Base-by-base conservation (phyloP, 2,329 filamentous ascomycete genomes). In the Cladosporium sp. region DNA sequence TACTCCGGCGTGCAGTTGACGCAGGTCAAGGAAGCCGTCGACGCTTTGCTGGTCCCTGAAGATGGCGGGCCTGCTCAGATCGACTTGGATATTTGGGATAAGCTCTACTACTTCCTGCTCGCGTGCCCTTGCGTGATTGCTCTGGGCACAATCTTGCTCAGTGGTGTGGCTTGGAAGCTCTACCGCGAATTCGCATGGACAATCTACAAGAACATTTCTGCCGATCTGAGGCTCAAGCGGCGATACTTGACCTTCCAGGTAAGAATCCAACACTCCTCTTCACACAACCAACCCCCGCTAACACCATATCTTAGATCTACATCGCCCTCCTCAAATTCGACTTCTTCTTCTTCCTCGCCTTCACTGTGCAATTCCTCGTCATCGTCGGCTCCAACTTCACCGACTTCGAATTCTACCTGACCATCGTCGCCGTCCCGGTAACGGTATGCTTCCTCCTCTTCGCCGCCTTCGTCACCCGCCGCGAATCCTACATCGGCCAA, bases 181-280 rank as follows among this genome's bases (percentile, higher is more conserved):
- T 97, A 99, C 68, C 90, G 96, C 65, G 92, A 96, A 69, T 99
- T 99, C 70, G 92, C 93, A 9, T 99, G 93, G 93, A 93, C 93
- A 52, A 99, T 99, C 64, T 90, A 99, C 72, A 99, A 99, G 77
- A 91, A 95, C 70, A 99, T 99, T 67, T 95, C 91, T 65, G 93
- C 93, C 45, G 93, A 99, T 74, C 82, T 96, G 66, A 84, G 90
- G 63, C 89, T 99, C 86, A 97, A 96, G 80, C 86, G 91, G 73
- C 85, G 93, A 57, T 99, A 95, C 74, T 80, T 99, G 54, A 88
- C 92, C 55, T 99, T 95, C 68, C 93, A 99, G 84, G 90, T 95
- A 75, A 47, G 76, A 63, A n/a, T 36, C 29, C 24, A 30, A 12
- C 18, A 45, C 24, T 15, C 40, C 8, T 13, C 7, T 15, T 22